phyloP scores from a whole-genome alignment of 352 stramenopile genomes.

The Vaucheria bursata region DNA sequence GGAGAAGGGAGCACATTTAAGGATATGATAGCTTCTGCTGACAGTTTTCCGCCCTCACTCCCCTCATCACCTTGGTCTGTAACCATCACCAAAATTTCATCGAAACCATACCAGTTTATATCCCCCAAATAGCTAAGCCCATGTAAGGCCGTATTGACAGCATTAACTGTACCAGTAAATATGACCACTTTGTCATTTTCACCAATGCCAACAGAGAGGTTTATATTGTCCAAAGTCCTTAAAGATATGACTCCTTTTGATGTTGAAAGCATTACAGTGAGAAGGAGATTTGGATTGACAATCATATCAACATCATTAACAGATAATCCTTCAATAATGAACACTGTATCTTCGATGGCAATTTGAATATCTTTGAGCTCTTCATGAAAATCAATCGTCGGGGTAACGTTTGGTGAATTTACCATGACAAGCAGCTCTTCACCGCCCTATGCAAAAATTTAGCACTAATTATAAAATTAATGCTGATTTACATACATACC shows the following conservation, averaged over 20 bases:
- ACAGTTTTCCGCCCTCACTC: neutral
- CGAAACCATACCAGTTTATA: conserved; percentile 48
- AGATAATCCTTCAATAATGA: conserved; percentile 29
- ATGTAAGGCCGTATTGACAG: conserved; percentile 14
- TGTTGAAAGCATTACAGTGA: conserved; percentile 43
- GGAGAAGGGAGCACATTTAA: conserved; percentile 27
- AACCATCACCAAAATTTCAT: conserved; percentile 48
- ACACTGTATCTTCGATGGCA: conserved; percentile 41
- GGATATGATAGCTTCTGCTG: neutral
- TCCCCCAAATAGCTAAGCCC: conserved; percentile 26
- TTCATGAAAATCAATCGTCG: conserved; percentile 27
- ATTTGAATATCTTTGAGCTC: conserved; percentile 20
- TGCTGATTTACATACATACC: too few relatives aligned
- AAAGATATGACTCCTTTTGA: conserved; percentile 47
- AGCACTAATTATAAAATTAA: neutral
- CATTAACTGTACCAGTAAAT: conserved; percentile 29
- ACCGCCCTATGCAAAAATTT: conserved; percentile 30
- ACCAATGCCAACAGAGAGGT: conserved; percentile 35
- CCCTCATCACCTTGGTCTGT: conserved; percentile 36
- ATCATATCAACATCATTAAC: conserved; percentile 47
- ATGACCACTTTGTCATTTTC: conserved; percentile 26
- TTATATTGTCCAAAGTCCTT: conserved; percentile 11
- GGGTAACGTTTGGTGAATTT: conserved; percentile 48
- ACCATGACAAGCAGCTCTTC: conserved; percentile 48
- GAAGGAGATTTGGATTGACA: conserved; percentile 30